Base-by-base conservation (phyloP, 352 stramenopile genomes). In the Thalassiosira gravida region DNA sequence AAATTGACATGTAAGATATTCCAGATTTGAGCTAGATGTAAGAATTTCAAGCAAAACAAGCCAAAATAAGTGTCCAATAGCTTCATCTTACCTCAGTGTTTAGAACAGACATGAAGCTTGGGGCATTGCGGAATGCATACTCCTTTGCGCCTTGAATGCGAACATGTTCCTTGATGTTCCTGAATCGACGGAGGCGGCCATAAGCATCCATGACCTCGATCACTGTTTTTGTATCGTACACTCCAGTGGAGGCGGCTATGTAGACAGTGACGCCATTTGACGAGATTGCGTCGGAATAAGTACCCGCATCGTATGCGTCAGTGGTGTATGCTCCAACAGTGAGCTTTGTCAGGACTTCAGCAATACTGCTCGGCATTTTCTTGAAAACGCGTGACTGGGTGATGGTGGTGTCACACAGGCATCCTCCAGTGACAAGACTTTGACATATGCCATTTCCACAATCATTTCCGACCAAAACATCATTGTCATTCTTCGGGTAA, bases 101-200 rank as follows among this genome's bases (percentile, higher is more conserved):
- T 1, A 82, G 63, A 42, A 90, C 47, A 65, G 68, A 82, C 72
- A 91, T 87, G 61, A 93, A 93, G 61, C 79, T 77, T 27, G 83
- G 80, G 18, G 82, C 57, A 70, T 93, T 90, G 29, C 82, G 84
- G 75, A 94, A 93, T 27, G 70, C 56, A 27, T 74, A 87, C n/a
- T 66, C 55, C 20, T 2, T 68, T 55, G 66, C 69, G 29, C 82
- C 79, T 70, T 67, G 8, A 63, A 92, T 75, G 52, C 52, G 27
- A 46, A 92, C 84, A 37, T 22, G 74, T 27, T 85, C 85, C 24
- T 68, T 67, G 24, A 55, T 71, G 30, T 92, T 92, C 39, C 82
- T 90, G 44, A 83, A 70, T 11, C 67, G 59, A 16, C 69, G 61
- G 22, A 63, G 29, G 13, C 65, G 66, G 27, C 77, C 77, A 66